Conservation (phyloP, 2,329 filamentous ascomycete genomes). For the Colletotrichum brevisporum region DNA sequence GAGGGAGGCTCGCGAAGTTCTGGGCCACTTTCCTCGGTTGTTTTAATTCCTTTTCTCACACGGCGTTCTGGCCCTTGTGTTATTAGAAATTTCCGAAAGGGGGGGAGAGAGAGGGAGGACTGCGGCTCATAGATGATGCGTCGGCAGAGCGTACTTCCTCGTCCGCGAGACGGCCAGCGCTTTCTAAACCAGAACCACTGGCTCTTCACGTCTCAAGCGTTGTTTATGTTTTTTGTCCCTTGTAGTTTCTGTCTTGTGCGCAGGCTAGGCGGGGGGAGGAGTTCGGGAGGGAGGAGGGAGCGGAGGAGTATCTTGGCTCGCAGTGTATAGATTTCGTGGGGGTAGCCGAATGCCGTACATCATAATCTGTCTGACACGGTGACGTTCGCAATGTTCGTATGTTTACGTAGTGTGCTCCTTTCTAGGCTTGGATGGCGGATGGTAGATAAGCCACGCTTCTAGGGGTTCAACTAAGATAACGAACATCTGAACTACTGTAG, state of each 20-base stretch:
- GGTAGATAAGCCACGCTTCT: neutral
- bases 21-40: neutral
- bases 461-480: too few relatives aligned
- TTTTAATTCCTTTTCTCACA: constrained; percentile 1
- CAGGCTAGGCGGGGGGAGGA: neutral
- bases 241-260: neutral
- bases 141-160: constrained; percentile 18
- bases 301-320: constrained; percentile 21
- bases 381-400: neutral
- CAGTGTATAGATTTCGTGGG: constrained; percentile 33
- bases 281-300: neutral
- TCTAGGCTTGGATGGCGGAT: neutral
- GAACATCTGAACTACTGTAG: constrained; percentile 1
- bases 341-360: constrained; percentile 31
- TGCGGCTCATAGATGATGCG: constrained; percentile 34
- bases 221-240: neutral
- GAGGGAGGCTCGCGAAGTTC: neutral
- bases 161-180: constrained; percentile 14
- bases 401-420: neutral
- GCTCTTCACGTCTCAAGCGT: neutral
- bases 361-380: constrained; percentile 26
- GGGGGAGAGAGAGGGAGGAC: neutral
- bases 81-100: constrained; percentile 19
- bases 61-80: constrained; percentile 39
- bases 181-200: neutral